These are phyloP conservation scores for Heterobasidion irregulare DNA, from an alignment of 1,284 basidiomycete genomes.

Conservation along the genomic window DNA sequence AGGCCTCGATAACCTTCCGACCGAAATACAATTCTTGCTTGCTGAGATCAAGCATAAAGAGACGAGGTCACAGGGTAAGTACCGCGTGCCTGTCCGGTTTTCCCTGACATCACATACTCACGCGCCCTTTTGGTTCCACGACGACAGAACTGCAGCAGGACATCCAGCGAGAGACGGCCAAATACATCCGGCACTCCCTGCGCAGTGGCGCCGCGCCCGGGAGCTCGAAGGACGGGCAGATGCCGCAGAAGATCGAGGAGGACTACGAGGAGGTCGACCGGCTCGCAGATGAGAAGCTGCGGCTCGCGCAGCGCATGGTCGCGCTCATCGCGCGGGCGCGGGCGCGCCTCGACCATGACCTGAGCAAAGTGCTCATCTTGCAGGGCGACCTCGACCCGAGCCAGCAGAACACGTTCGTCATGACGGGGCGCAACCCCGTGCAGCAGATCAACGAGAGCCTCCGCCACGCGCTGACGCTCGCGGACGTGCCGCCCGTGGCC, in stretches of 20 bases:
- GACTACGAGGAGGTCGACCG: conserved; percentile 46
- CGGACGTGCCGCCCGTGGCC: conserved; percentile 9
- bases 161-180: conserved; percentile 41
- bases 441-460: conserved; percentile 41
- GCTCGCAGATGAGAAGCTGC: conserved; percentile 47
- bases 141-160: conserved; percentile 43
- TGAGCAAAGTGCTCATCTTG: conserved; percentile 41
- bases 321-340: conserved; percentile 42
- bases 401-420: conserved; percentile 8
- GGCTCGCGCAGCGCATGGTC: conserved; percentile 44
- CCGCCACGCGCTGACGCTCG: conserved; percentile 29
- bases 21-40: conserved; percentile 63
- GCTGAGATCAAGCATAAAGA: conserved; percentile 65
- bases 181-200: conserved; percentile 43
- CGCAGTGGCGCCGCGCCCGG: conserved; percentile 25
- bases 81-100: background rate
- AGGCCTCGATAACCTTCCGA: conserved; percentile 73
- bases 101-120: background rate
- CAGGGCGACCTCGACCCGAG: conserved; percentile 41
- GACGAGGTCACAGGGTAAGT: conserved; percentile 38
- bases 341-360: conserved; percentile 47
- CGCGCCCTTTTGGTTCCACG: background rate
- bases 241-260: conserved; percentile 39
- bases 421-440: conserved; percentile 29
- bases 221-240: conserved; percentile 24